Conservation (phyloP, 352 stramenopile genomes). For the Globisporangium parvum region DNA sequence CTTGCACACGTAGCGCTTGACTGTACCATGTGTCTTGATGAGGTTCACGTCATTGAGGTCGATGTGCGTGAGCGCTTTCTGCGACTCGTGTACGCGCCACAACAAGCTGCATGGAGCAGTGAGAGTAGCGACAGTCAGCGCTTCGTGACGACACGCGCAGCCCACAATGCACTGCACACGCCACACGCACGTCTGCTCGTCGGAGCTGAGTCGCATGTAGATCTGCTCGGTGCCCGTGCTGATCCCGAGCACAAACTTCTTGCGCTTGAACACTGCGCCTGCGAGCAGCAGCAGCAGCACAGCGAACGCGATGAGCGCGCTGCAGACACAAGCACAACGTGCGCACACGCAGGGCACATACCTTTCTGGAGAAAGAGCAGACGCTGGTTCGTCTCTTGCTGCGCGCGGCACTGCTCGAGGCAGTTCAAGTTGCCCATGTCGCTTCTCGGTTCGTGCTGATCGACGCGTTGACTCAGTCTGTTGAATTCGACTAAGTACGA, state of each 20-base stretch:
- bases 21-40: conserved; percentile 46
- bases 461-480: no score
- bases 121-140: not conserved
- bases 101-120: conserved; percentile 31
- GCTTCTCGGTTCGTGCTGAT: no score
- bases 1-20: not conserved
- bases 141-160: no score
- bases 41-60: conserved; percentile 40
- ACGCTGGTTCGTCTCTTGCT: conserved; percentile 56
- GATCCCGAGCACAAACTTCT: conserved; percentile 70
- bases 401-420: conserved; percentile 63
- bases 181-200: conserved; percentile 44
- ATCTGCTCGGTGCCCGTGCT: conserved; percentile 57
- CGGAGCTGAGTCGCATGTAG: conserved; percentile 47
- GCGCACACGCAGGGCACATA: conserved; percentile 3
- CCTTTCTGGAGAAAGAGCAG: conserved; percentile 74
- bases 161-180: not conserved
- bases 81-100: conserved; percentile 56
- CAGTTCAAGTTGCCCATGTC: conserved; percentile 81
- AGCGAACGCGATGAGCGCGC: not conserved
- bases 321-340: not conserved
- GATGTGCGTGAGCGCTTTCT: conserved; percentile 42
- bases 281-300: not conserved
- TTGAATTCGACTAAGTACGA: not conserved
- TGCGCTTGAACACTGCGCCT: conserved; percentile 68